These are phyloP conservation scores for Aureobasidium uvarum DNA, from an alignment of 2,329 filamentous ascomycete genomes.

Conservation along the genomic window DNA sequence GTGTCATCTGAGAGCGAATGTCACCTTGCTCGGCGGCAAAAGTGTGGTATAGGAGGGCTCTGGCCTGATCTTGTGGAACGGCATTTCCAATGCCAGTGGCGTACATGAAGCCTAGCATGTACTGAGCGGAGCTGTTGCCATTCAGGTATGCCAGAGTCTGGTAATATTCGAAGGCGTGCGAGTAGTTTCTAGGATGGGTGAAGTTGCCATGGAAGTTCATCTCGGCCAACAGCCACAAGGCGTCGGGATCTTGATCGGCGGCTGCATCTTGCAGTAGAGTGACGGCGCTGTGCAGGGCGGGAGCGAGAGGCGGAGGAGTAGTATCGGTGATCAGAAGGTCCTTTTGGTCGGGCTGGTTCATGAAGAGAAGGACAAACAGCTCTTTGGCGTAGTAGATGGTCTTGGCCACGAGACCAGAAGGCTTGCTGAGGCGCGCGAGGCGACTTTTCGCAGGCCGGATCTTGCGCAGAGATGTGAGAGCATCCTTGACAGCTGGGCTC, in stretches of 20 bases:
- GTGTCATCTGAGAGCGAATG: conserved; percentile 86
- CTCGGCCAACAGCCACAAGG: conserved; percentile 83
- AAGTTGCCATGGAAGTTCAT: conserved; percentile 98
- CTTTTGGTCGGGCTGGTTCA: conserved; percentile 58
- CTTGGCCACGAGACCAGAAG: conserved; percentile 58
- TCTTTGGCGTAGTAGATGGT: conserved; percentile 61
- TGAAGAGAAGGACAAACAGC: conserved; percentile 62
- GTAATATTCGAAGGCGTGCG: conserved; percentile 77
- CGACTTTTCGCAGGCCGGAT: conserved; percentile 43
- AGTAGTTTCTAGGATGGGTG: conserved; percentile 78
- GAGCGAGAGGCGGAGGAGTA: conserved; percentile 47
- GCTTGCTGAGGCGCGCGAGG: conserved; percentile 47
- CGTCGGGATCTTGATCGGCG: conserved; percentile 65
- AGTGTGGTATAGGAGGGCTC: conserved; percentile 88
- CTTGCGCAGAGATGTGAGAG: conserved; percentile 43
- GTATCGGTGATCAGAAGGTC: conserved; percentile 43
- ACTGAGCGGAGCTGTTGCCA: conserved; percentile 88
- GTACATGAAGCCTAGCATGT: conserved; percentile 95
- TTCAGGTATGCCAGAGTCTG: conserved; percentile 69
- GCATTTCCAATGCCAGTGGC: conserved; percentile 84
- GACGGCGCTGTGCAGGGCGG: conserved; percentile 57
- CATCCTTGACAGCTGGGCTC: conserved; percentile 44
- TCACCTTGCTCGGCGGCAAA: conserved; percentile 85
- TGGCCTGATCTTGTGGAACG: conserved; percentile 82
- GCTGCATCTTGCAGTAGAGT: conserved; percentile 60